Evolutionary conservation across 352 stramenopile species (phyloP), one percentile per base, ranked within the genome.

Genomic region (Phytophthora pinifolia): DNA sequence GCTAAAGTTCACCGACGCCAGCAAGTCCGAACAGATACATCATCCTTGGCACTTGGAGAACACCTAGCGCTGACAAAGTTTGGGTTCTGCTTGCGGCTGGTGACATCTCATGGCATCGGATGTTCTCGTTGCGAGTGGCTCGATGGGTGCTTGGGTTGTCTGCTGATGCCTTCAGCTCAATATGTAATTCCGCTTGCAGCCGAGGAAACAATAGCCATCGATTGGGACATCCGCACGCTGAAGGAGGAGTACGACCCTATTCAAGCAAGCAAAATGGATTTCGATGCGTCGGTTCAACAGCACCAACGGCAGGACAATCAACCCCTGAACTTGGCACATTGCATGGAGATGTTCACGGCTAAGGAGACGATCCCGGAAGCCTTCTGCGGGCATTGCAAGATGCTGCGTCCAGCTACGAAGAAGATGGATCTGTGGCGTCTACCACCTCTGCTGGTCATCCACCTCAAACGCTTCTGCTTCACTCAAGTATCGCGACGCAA

Each of bases 401-500:
- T 98, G 67, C 77, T 96, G 81, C 76, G 94, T 70, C 73, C 92
- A 65, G 79, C 80, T 62, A 98, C 88, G 9, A 98, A 98, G 65
- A 96, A 94, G 31, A 98, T 99, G 83, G 94, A 98, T 59, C 66
- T 99, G 0, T 99, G 96, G 96, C 84, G 96, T 18, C 67, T 99
- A 35, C 98, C 98, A 30, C 96, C 96, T 0, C 66, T 99, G 38
- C 75, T 99, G 4, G 97, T 99, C n/a, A 98, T 99, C 51, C 97
- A 99, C 37, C 77, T 99, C n/a, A 99, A 99, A 67, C 90, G 98
- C 13, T 99, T 99, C 64, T 97, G 98, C 60, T 99, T 95, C 51
- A 98, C 96, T n/a, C 79, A 96, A 60, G 76, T 83, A 18, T 87
- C 79, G 9, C 77, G 90, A 18, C 76, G 94, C 55, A 99, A 99